Conservation (phyloP, 179 eudicot species). For the Drosera spatulata region DNA sequence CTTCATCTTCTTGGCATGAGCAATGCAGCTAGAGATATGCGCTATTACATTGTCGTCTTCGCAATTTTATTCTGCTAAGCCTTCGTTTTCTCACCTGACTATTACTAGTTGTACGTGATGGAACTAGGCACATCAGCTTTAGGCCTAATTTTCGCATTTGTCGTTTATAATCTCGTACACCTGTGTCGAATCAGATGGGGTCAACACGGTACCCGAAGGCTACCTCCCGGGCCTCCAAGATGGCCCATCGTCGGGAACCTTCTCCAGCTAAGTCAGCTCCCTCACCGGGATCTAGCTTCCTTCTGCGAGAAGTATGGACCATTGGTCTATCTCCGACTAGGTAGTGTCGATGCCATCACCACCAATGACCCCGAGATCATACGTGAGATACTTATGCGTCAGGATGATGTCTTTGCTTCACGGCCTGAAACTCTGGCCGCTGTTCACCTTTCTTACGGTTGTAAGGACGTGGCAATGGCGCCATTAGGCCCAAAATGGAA, state of each 20-base stretch:
- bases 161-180: conserved; percentile 15
- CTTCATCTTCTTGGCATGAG: not conserved
- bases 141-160: conserved; percentile 14
- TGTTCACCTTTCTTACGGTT: conserved; percentile 66
- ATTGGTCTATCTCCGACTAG: conserved; percentile 68
- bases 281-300: conserved; percentile 79
- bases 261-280: conserved; percentile 66
- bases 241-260: conserved; percentile 94
- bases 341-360: conserved; percentile 80
- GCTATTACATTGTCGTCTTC: not conserved
- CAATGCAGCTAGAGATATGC: not conserved
- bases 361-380: conserved; percentile 83
- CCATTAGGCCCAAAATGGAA: conserved; percentile 98
- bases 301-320: conserved; percentile 80
- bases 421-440: conserved; percentile 86
- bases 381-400: conserved; percentile 60
- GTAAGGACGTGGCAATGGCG: conserved; percentile 84
- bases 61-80: not conserved
- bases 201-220: conserved; percentile 14
- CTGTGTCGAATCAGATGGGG: conserved; percentile 15
- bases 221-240: conserved; percentile 82
- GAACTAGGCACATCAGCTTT: conserved; percentile 16
- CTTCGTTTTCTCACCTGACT: not conserved
- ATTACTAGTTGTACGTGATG: conserved; percentile 7
- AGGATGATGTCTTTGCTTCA: conserved; percentile 85